phyloP scores from a whole-genome alignment of 805 yeast species.

The Ogataea degrootiae region DNA sequence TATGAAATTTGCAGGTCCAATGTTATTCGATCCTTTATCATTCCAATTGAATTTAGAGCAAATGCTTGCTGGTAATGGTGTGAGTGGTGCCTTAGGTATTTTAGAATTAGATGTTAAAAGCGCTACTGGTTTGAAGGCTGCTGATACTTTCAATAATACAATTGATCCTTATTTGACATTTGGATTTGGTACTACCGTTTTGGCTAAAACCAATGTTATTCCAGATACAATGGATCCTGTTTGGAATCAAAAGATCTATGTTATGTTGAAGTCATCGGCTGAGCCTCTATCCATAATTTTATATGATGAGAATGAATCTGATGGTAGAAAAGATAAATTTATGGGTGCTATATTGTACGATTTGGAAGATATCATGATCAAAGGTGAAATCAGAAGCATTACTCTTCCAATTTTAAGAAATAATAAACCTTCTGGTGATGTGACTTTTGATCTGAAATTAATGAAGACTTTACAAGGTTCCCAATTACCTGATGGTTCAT shows the following conservation, averaged over 20 bases:
- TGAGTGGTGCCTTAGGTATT: conserved; percentile 82
- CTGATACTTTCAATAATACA: conserved; percentile 68
- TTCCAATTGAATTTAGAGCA: conserved; percentile 92
- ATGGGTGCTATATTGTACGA: conserved; percentile 77
- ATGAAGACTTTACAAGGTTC: conserved; percentile 67
- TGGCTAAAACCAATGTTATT: conserved; percentile 67
- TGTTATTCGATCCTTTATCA: conserved; percentile 84
- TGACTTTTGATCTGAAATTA: conserved; percentile 65
- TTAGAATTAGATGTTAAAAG: conserved; percentile 61
- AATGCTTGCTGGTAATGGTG: conserved; percentile 74
- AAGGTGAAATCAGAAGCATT: conserved; percentile 44
- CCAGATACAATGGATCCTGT: conserved; percentile 65
- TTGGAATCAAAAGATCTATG: conserved; percentile 76
- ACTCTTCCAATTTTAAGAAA: conserved; percentile 65
- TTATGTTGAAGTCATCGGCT: conserved; percentile 68
- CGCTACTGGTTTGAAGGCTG: conserved; percentile 67
- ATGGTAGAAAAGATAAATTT: conserved; percentile 66
- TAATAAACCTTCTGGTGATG: conserved; percentile 75
- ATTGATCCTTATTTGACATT: conserved; percentile 86
- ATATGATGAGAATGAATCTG: conserved; percentile 63
- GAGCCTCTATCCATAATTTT: conserved; percentile 76
- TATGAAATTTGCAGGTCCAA: conserved; percentile 81
- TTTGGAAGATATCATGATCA: conserved; percentile 57
- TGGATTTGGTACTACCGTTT: conserved; percentile 51
- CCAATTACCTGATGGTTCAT: conserved; percentile 72